Evolutionary conservation across 2,329 filamentous ascomycete species (phyloP).

Genomic region (Albophoma yamanashiensis): DNA sequence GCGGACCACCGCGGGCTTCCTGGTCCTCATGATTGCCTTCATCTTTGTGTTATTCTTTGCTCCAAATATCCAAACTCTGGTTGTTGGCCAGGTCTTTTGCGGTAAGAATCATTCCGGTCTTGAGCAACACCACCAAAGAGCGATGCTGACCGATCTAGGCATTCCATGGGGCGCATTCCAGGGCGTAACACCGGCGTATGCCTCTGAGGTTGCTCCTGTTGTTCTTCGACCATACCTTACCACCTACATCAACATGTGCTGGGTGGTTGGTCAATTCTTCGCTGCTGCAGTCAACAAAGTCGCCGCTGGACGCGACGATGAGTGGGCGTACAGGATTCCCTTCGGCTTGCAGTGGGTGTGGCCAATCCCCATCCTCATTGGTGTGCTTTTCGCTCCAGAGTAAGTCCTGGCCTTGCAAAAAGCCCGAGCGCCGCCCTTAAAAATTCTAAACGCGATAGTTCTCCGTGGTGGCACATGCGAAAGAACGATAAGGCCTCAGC

Average conservation of each 20-base stretch:
- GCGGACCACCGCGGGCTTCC: conserved; percentile 34
- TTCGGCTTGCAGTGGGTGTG: conserved; percentile 44
- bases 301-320: conserved; percentile 24
- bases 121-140: background rate
- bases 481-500: conserved; percentile 30
- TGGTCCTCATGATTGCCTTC: conserved; percentile 35
- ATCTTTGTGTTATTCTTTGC: conserved; percentile 46
- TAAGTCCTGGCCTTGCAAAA: conserved; percentile 11
- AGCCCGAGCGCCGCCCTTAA: background rate
- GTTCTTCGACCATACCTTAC: conserved; percentile 41
- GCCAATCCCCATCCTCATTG: conserved; percentile 34
- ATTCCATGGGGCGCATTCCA: conserved; percentile 44
- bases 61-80: conserved; percentile 30
- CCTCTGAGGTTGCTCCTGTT: conserved; percentile 38
- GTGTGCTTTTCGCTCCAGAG: conserved; percentile 36
- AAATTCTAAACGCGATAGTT: conserved; percentile 11
- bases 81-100: conserved; percentile 37
- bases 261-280: conserved; percentile 45
- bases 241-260: conserved; percentile 46
- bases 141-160: conserved; percentile 16
- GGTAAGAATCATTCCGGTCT: conserved; percentile 7
- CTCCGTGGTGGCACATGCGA: conserved; percentile 41
- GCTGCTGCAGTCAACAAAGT: conserved; percentile 34
- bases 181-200: conserved; percentile 40
- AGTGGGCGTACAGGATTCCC: conserved; percentile 40